Evolutionary conservation across 2,329 filamentous ascomycete species (phyloP), one percentile per base, ranked within the genome.

Genomic region (Apiospora aurea): DNA sequence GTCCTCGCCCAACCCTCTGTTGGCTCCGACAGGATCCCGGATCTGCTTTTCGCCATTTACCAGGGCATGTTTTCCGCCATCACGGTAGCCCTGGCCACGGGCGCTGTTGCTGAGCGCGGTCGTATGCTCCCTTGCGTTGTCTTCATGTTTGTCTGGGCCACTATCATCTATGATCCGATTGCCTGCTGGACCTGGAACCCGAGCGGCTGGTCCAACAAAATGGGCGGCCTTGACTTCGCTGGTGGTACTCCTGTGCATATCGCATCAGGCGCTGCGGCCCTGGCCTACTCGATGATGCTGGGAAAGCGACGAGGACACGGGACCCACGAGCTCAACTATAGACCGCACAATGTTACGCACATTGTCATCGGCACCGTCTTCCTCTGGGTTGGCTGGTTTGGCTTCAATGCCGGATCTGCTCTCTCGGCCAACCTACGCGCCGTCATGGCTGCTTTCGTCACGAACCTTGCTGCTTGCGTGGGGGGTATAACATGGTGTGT

Each of bases 181-280:
- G 95, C 95, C 66, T 97, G 94, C 87, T 97, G 95, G 95, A 97
- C 94, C 11, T 97, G 95, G 95, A 97, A 97, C 80, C 82, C 93
- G 0, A 85, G 85, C 44, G 95, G 95, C 29, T 97, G 95, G 95
- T 90, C 92, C 16, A 93, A 88, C 82, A 87, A 89, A 75, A 88
- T 97, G 83, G 94, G 94, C 67, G 94, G 93, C 41, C 88, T 97
- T 64, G 95, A 97, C 82, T 97, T 96, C 78, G 95, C 95, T 29
- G 94, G 95, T 74, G 95, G 95, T 78, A 97, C 94, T 2, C 95
- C 95, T 0, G 95, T 97, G 70, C 95, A 97, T 81, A 96, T 97
- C 77, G 87, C 93, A 1, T 96, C 94, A 2, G 95, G 95, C 69
- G 89, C 89, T 64, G 94, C 95, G 24, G 95, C 94, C 14, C 88